Evolutionary conservation across 106 monocot species (phyloP), one percentile per base, ranked within the genome.

Genomic region (Platanthera zijinensis): DNA sequence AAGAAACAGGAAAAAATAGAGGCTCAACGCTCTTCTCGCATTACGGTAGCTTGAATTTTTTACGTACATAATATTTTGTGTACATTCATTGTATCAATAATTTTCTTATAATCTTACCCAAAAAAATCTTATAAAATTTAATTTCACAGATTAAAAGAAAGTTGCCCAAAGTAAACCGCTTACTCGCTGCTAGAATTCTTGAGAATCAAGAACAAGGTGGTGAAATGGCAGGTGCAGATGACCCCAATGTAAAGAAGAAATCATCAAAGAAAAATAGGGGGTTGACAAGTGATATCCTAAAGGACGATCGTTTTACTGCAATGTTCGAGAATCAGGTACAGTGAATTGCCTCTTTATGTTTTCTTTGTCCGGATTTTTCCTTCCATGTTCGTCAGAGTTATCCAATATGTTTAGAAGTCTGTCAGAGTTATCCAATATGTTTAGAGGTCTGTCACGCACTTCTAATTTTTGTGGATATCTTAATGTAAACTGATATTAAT

Each of bases 311-410:
- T 64, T 97, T 97, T 64, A 61, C 76, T 52, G 84, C 71, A 56
- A 76, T 97, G 85, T 97, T 97, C 77, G 83, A 86, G 77, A 86
- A 97, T 77, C 84, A 90, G 93, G 96, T 95, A 85, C 52, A 49
- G 12, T 18, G 8, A 25, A 15, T 30, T 5, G 5, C 49, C 5
- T 10, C 49, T 7, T 10, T 63, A 50, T 67, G 51, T 4, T 11
- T 32, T 32, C 32, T 12, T 66, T 25, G 62, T 63, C 8, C 6
- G 3, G 21, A 22, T 39, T 39, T 39, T 39, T 39, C 39, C 39
- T 39, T 39, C 39, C 39, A 39, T 39, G 39, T 39, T 39, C 3
- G 39, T 39, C 25, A 25, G 39, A 39, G 39, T 39, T 39, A 2
- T 39, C 39, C 39, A 39, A 39, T 39, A 39, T 39, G 39, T 39